A percentile compares a stretch with the other conserved stretches of the same genome.
phyloP scores from a whole-genome alignment of 352 stramenopile species.

The Pythium pectinolyticum region DNA sequence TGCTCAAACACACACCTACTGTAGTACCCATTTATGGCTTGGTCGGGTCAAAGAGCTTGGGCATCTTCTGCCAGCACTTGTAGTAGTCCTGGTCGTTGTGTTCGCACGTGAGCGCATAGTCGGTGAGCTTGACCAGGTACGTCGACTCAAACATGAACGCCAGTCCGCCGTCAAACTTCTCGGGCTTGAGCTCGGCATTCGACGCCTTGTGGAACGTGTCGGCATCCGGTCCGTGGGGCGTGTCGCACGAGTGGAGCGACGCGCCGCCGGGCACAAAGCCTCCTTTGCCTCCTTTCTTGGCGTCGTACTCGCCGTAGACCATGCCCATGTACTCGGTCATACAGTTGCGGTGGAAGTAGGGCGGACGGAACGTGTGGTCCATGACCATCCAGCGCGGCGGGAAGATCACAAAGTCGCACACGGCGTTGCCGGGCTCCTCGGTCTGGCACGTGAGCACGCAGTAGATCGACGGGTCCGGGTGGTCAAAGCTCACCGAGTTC shows the following conservation, averaged over 20 bases:
- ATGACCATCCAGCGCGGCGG: constrained; percentile 95
- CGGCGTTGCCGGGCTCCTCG: constrained; percentile 90
- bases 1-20: not conserved
- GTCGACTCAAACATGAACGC: constrained; percentile 99
- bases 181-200: constrained; percentile 72
- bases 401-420: constrained; percentile 98
- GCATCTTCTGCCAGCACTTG: constrained; percentile 93
- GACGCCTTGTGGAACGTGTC: constrained; percentile 91
- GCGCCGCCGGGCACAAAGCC: constrained; percentile 91
- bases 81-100: constrained; percentile 91
- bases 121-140: constrained; percentile 88
- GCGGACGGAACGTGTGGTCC: constrained; percentile 92
- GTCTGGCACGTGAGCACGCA: constrained; percentile 96
- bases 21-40: too few relatives aligned
- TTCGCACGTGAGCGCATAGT: constrained; percentile 84
- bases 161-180: constrained; percentile 91
- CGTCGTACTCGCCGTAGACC: constrained; percentile 95
- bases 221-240: constrained; percentile 93
- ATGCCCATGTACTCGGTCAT: constrained; percentile 99
- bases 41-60: constrained; percentile 78
- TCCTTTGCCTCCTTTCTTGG: constrained; percentile 87
- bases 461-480: constrained; percentile 97
- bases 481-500: constrained; percentile 96
- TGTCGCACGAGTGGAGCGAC: constrained; percentile 89
- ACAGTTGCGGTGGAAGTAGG: constrained; percentile 96